Conservation (phyloP, 225 moss, liverwort and hornwort species). For the Physcomitrium patens region DNA sequence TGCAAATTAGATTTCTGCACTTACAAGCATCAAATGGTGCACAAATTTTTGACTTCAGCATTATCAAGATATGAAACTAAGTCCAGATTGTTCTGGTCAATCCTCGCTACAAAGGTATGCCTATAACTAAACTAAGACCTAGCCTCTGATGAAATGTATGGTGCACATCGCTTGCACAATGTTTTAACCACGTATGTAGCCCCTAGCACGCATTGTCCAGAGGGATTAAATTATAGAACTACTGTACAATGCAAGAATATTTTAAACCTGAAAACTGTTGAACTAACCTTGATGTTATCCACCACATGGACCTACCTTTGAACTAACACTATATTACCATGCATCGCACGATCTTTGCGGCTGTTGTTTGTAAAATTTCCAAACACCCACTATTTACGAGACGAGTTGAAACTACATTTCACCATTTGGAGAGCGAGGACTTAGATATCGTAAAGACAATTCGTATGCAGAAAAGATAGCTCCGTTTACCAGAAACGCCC, state of each 20-base stretch:
- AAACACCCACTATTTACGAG: conserved; percentile 40
- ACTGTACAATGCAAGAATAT: conserved; percentile 42
- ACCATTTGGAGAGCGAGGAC: conserved; percentile 61
- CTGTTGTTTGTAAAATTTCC: conserved; percentile 22
- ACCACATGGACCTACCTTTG: conserved; percentile 30
- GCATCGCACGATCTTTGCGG: conserved; percentile 33
- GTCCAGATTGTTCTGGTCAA: conserved; percentile 3
- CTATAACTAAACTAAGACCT: not conserved
- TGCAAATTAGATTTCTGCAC: too few species aligned
- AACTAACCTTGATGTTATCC: conserved; percentile 32
- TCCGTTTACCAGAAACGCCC: conserved; percentile 90
- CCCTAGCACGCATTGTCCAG: conserved; percentile 34
- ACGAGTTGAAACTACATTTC: conserved; percentile 47
- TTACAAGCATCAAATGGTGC: too few species aligned
- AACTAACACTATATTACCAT: conserved; percentile 31
- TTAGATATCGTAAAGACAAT: conserved; percentile 77
- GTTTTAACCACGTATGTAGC: conserved; percentile 26
- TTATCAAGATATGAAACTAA: not conserved
- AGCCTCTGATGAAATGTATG: conserved; percentile 27
- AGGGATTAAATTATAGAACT: conserved; percentile 35
- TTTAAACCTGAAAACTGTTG: conserved; percentile 38
- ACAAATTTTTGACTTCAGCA: too few species aligned
- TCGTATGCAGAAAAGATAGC: conserved; percentile 98
- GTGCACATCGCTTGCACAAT: conserved; percentile 41
- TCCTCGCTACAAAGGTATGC: conserved; percentile 22